These are phyloP conservation scores for Neonectria punicea DNA, from an alignment of 2,329 filamentous ascomycete species.

Conservation along the genomic window DNA sequence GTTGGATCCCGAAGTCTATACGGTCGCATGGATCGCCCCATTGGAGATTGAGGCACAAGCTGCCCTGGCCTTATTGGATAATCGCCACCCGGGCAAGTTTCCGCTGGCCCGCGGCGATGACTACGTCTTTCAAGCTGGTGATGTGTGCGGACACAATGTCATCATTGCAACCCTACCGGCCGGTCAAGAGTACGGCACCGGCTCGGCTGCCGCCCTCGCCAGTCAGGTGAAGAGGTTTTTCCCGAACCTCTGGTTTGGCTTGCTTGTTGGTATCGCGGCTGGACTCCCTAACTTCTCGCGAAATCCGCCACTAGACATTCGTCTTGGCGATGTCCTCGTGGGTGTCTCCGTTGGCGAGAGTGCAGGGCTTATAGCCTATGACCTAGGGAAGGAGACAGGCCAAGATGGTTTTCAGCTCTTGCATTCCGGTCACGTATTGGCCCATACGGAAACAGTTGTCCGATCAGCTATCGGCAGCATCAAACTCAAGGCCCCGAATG, in stretches of 20 bases:
- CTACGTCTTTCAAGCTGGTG: slow-evolving; percentile 50
- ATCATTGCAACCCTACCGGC: slow-evolving; percentile 49
- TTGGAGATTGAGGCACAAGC: slow-evolving; percentile 50
- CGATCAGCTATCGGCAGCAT: slow-evolving; percentile 49
- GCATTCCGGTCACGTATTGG: slow-evolving; percentile 38
- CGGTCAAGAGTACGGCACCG: slow-evolving; percentile 48
- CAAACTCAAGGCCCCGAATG: slow-evolving; percentile 38
- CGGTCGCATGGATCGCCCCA: slow-evolving; percentile 51
- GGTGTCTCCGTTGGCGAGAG: slow-evolving; percentile 38
- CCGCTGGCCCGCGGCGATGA: slow-evolving; percentile 45
- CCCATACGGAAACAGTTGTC: slow-evolving; percentile 45
- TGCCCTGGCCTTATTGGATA: slow-evolving; percentile 41
- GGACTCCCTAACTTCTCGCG: slow-evolving; percentile 45
- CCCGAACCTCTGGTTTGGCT: slow-evolving; percentile 49
- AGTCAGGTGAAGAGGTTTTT: slow-evolving; percentile 50
- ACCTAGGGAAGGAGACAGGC: slow-evolving; percentile 47
- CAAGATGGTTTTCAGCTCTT: slow-evolving; percentile 42
- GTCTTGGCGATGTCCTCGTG: slow-evolving; percentile 52
- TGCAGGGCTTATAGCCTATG: slow-evolving; percentile 46
- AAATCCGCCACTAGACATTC: slow-evolving; percentile 46
- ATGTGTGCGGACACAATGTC: slow-evolving; percentile 49
- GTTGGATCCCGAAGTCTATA: slow-evolving; percentile 40
- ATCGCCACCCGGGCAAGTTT: slow-evolving; percentile 39
- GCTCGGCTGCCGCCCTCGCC: slow-evolving; percentile 47
- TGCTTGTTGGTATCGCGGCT: slow-evolving; percentile 51